Evolutionary conservation across 108 stramenopile genomes (phyloP), one percentile per base, ranked within the genome.

Genomic region (Cylindrotheca closterium): DNA sequence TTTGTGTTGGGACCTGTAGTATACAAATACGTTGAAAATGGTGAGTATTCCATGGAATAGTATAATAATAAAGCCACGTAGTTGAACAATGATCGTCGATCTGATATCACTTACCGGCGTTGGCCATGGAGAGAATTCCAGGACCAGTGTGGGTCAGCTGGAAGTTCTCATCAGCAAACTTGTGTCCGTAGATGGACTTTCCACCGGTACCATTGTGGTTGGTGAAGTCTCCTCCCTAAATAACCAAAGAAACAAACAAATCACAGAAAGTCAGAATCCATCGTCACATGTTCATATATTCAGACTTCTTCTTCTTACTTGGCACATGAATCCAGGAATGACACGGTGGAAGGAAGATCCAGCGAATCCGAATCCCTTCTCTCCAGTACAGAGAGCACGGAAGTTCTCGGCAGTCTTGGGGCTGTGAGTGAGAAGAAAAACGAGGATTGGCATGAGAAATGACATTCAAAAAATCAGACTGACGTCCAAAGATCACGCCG

Each of bases 121-220:
- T 98, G 50, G 98, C 98, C 96, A 97, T 98, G 67, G 85, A 88
- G 15, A 99, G 71, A 55, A 93, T 82, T 47, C 81, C 81, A 34
- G 72, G 58, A 33, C 68, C 72, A 51, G 70, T 73, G 67, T 73
- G 78, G 45, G 57, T 98, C 51, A 99, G 75, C 48, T 67, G 51
- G 63, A 99, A 99, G 78, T 98, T 93, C 77, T 98, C 97, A 80
- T 98, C 98, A 5, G 90, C 73, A 73, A 99, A 99, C 73, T 91
- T 93, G 37, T 67, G 52, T 21, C 96, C 95, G 76, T 97, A 96
- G 72, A 98, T 98, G 31, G 94, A 91, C 68, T 92, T 89, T 67
- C 93, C 95, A 27, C 94, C 87, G 50, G 55, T 74, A 51, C 91
- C 91, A 58, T 91, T 86, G 61, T 83, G 81, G 60, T 68, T 66